These are phyloP conservation scores for Talaromyces sp. DNA, from an alignment of 2,329 filamentous ascomycete genomes.

Conservation along the genomic window DNA sequence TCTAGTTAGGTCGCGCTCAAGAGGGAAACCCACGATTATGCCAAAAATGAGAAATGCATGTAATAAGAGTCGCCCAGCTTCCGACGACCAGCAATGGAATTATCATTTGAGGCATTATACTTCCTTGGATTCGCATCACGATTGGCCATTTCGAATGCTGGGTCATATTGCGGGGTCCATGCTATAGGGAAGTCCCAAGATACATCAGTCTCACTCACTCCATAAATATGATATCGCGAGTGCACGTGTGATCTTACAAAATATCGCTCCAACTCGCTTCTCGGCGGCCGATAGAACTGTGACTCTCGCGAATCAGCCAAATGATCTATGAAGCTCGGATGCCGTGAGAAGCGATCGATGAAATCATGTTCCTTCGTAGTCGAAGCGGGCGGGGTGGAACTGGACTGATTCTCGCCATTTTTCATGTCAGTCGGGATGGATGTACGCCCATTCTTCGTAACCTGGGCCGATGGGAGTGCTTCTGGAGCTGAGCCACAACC, in stretches of 20 bases:
- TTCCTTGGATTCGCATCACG: conserved; percentile 75
- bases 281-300: conserved; percentile 34
- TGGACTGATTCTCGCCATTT: background rate
- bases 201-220: conserved; percentile 3
- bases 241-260: too few species aligned
- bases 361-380: conserved; percentile 28
- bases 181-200: conserved; percentile 17
- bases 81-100: conserved; percentile 66
- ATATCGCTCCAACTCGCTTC: conserved; percentile 61
- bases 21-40: conserved; percentile 37
- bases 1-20: too few species aligned
- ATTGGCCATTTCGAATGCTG: conserved; percentile 77
- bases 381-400: background rate
- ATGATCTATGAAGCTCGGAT: conserved; percentile 39
- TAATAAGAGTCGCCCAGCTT: conserved; percentile 68
- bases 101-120: conserved; percentile 73
- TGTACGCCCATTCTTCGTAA: background rate
- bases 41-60: conserved; percentile 55
- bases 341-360: conserved; percentile 20
- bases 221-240: too few species aligned
- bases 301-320: conserved; percentile 34
- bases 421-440: background rate
- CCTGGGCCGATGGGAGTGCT: too few species aligned
- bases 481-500: too few species aligned
- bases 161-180: conserved; percentile 66